phyloP scores from a whole-genome alignment of 345 rosid species.

The Orychophragmus violaceus region DNA sequence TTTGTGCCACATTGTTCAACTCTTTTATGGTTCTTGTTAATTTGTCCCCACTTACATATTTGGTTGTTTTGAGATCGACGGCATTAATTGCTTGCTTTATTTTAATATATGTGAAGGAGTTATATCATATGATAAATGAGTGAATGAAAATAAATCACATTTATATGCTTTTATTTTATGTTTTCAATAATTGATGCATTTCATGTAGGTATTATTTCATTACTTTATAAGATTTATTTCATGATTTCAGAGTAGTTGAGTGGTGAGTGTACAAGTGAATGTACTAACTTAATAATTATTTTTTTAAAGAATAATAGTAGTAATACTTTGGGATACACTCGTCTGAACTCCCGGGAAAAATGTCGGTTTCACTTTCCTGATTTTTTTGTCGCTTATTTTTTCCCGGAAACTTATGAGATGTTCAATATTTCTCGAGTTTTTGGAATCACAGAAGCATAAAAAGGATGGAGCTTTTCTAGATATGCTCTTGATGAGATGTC shows the following conservation, averaged over 20 bases:
- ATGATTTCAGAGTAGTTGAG: too few species aligned
- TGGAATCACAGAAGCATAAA: neutral
- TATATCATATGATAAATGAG: too few species aligned
- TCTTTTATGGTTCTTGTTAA: conserved; percentile 12
- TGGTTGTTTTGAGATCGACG: conserved; percentile 28
- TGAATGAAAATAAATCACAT: too few species aligned
- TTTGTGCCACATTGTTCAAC: conserved; percentile 19
- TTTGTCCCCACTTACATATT: conserved; percentile 27
- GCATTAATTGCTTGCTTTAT: conserved; percentile 6
- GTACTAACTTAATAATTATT: too few species aligned
- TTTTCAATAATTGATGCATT: too few species aligned
- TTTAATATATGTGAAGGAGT: neutral
- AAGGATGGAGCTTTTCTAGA: conserved; percentile 29
- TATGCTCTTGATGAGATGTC: conserved; percentile 17
- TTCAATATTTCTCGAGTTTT: too few species aligned
- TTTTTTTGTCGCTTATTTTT: too few species aligned
- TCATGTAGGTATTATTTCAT: too few species aligned
- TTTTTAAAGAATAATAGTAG: too few species aligned
- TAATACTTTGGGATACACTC: neutral
- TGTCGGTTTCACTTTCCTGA: conserved; percentile 26
- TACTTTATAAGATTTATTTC: too few species aligned
- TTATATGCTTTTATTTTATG: too few species aligned
- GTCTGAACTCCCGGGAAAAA: conserved; percentile 25
- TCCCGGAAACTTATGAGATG: conserved; percentile 5
- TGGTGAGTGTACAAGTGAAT: too few species aligned